Evolutionary conservation across 2,329 filamentous ascomycete species (phyloP), one percentile per base, ranked within the genome.

Genomic region (Ophiognomonia clavigignenti-juglandacearum): DNA sequence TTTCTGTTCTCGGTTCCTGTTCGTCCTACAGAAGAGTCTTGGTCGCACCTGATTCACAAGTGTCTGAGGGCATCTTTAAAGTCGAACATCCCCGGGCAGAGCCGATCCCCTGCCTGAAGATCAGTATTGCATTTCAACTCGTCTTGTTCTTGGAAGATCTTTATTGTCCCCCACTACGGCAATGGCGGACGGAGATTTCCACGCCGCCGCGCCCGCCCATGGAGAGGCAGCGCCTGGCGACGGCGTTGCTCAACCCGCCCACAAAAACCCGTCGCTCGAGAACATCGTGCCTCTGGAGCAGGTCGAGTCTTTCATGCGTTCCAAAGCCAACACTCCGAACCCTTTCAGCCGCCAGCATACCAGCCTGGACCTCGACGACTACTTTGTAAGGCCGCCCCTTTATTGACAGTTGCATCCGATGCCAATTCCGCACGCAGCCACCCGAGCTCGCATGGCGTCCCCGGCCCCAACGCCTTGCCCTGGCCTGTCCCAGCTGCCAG

Each of bases 301-400:
- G 27, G 51, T 57, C 23, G 53, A 57, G 14, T 61, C 61, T 6
- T 55, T 60, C 11, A 49, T 57, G 24, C 59, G 58, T 4, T 60
- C 63, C 1, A 54, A 56, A 5, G 50, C 56, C 29, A 52, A 57
- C 35, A 56, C 57, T 1, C 57, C 57, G 4, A 62, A 62, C 8
- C 61, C 60, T 7, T 63, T 63, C 46, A 57, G 56, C 40, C 56
- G 57, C 6, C 59, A 61, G 34, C 62, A 60, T 39, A 58, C 58
- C 0, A 59, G 57, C 6, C 39, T 72, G 20, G 70, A 72, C 45
- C 49, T 72, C 3, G 69, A 72, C 48, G 69, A 70, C 51, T 73
- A 73, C 53, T 73, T 73, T 55, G 68, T 72, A 59, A 39, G n/a
- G 67, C 43, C 37, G 14, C 9, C 20, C 11, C 9, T 18, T 3